A percentile compares a stretch with the other conserved stretches of the same genome.
These are phyloP conservation scores for Nectriaceae sp. DNA, from an alignment of 2,329 filamentous ascomycete species.

Conservation along the genomic window DNA sequence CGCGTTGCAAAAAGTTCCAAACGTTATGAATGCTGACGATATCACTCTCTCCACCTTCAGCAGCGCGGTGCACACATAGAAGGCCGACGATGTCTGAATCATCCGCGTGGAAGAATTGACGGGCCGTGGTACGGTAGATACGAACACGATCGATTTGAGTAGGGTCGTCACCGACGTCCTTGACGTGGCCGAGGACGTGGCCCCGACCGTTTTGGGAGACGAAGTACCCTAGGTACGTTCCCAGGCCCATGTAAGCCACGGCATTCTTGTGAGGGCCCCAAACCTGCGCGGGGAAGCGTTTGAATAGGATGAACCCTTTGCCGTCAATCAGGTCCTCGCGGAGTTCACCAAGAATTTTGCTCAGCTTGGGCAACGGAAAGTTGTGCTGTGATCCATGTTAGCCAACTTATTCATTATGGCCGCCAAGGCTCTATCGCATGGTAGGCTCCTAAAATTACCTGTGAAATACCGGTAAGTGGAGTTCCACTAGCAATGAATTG, in stretches of 20 bases:
- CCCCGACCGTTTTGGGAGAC: constrained; percentile 83
- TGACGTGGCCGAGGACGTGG: constrained; percentile 86
- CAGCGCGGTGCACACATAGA: constrained; percentile 75
- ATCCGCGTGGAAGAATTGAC: constrained; percentile 63
- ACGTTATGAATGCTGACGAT: constrained; percentile 77
- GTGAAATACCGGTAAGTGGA: constrained; percentile 68
- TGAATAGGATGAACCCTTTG: constrained; percentile 89
- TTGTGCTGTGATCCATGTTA: constrained; percentile 32
- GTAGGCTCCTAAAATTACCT: constrained; percentile 21
- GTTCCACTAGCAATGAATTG: constrained; percentile 65
- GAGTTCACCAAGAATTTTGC: constrained; percentile 36
- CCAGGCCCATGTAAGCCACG: constrained; percentile 87
- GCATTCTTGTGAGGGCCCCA: constrained; percentile 83
- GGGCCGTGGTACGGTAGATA: constrained; percentile 85
- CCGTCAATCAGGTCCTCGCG: constrained; percentile 64
- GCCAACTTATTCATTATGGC: too few species aligned
- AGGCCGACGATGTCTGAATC: constrained; percentile 82
- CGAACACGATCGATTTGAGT: constrained; percentile 82
- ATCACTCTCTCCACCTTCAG: constrained; percentile 82
- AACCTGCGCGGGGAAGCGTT: constrained; percentile 73
- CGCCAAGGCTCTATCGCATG: not conserved
- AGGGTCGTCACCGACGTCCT: constrained; percentile 82
- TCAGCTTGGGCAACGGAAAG: constrained; percentile 46
- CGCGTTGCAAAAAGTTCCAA: constrained; percentile 75
- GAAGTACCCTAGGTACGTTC: constrained; percentile 84